Evolutionary conservation across 805 yeast genomes (phyloP), one percentile per base, ranked within the genome.

Genomic region (Yarrowia keelungensis): DNA sequence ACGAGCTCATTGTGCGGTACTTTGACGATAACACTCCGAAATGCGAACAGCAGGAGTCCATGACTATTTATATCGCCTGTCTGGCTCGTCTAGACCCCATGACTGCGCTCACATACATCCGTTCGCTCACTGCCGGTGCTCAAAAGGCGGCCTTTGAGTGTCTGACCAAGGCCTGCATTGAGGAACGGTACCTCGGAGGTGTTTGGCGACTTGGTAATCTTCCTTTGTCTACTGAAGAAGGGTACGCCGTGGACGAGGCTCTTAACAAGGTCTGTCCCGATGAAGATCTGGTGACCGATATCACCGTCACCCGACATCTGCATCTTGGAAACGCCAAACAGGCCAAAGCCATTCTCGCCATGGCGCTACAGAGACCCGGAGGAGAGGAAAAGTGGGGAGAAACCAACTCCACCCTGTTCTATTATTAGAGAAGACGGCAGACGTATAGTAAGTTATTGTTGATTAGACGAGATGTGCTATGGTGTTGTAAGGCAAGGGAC

Each of bases 341-440:
- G 32, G 32, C 32, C 32, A 26, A 26, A 26, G 32, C 32, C 32
- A 26, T 26, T 26, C 32, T 26, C 32, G 4, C 32, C 7, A 26
- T 35, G 35, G 65, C 65, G 1, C 19, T 45, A 2, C 51, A 8
- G 14, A n/a, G 35, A 15, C 16, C 19, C 8, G 65, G 65, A 14
- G 65, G 65, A 8, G 51, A 59, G 41, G 65, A 59, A n/a, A 43
- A 35, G 22, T 59, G 65, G 65, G 50, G 50, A 12, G 65, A 59
- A 51, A 42, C 42, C 39, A 39, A 42, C 12, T 38, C 47, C 12
- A 32, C 64, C 7, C n/a, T 56, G 11, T n/a, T 56, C 41, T 56
- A 56, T 9, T 54, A 54, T 26, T 26, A 26, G 32, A 26, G 7
- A 26, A 26, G 32, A 26, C 32, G 32, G 32, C 7, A 26, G 7